phyloP scores from a whole-genome alignment of 495 filamentous ascomycete species.

The Lepraria neglecta region DNA sequence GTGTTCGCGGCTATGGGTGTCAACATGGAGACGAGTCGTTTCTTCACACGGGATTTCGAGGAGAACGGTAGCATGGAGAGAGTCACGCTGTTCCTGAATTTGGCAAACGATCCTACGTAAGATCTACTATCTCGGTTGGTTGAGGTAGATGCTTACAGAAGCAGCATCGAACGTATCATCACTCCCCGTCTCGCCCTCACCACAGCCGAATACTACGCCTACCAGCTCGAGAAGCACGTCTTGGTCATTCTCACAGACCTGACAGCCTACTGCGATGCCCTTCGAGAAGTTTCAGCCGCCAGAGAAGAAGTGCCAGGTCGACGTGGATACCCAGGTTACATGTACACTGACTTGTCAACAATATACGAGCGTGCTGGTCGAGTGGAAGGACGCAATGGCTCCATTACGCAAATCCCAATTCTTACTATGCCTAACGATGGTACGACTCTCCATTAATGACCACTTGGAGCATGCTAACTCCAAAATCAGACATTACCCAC shows the following conservation, averaged over 20 bases:
- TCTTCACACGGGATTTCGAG: constrained; percentile 98
- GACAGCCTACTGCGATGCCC: constrained; percentile 95
- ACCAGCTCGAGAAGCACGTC: constrained; percentile 99
- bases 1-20: constrained; percentile 99
- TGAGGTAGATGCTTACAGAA: constrained; percentile 23
- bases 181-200: constrained; percentile 97
- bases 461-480: constrained; percentile 18
- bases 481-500: constrained; percentile 80
- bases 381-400: constrained; percentile 94
- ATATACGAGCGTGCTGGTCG: constrained; percentile 99
- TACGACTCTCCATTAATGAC: constrained; percentile 31
- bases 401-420: constrained; percentile 98
- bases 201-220: constrained; percentile 99
- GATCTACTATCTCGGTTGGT: constrained; percentile 27
- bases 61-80: constrained; percentile 99
- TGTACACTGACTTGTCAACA: constrained; percentile 99
- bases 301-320: constrained; percentile 99
- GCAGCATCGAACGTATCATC: constrained; percentile 98
- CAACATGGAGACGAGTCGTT: constrained; percentile 96
- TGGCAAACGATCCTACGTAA: constrained; percentile 97
- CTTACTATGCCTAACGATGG: constrained; percentile 99
- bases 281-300: constrained; percentile 95
- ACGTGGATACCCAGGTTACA: constrained; percentile 99
- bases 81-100: constrained; percentile 93
- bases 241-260: constrained; percentile 97